Percentiles rank a stretch among this genome's conserved stretches.
These are phyloP conservation scores for Punctularia strigosozonata DNA, from an alignment of 768 basidiomycete species.

Conservation along the genomic window DNA sequence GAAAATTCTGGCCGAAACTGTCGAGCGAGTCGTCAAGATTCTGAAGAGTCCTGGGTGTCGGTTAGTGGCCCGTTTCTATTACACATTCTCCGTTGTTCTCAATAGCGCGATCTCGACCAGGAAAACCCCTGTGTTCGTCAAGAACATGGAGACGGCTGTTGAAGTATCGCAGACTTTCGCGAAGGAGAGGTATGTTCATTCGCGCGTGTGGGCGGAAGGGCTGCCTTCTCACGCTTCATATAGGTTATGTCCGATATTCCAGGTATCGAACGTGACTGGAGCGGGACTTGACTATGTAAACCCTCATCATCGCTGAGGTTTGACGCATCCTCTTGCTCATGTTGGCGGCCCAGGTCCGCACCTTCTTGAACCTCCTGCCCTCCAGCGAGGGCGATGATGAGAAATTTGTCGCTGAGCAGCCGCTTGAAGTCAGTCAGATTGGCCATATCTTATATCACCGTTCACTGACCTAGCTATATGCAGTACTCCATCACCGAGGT, in stretches of 20 bases:
- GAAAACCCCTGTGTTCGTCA: conserved; percentile 76
- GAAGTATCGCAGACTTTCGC: conserved; percentile 69
- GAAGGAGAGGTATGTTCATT: conserved; percentile 44
- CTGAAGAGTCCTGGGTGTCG: conserved; percentile 88
- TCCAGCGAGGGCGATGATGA: conserved; percentile 77
- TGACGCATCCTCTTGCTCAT: neutral
- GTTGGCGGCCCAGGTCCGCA: conserved; percentile 48
- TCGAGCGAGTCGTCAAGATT: conserved; percentile 88
- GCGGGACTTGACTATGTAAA: conserved; percentile 71
- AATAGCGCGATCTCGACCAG: conserved; percentile 15
- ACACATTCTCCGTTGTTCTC: neutral
- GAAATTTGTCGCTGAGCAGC: conserved; percentile 70
- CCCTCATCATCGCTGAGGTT: neutral
- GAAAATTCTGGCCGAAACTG: conserved; percentile 82
- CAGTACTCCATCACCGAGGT: conserved; percentile 81
- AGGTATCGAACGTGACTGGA: conserved; percentile 92
- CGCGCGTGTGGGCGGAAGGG: neutral
- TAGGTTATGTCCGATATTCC: conserved; percentile 85
- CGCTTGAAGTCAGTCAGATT: conserved; percentile 50
- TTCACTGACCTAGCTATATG: conserved; percentile 4
- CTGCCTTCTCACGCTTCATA: neutral
- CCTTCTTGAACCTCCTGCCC: conserved; percentile 83
- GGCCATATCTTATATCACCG: neutral
- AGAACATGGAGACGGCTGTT: conserved; percentile 69
- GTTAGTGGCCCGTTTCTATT: conserved; percentile 24